phyloP scores from a whole-genome alignment of 352 stramenopile species.

The Thraustotheca clavata region DNA sequence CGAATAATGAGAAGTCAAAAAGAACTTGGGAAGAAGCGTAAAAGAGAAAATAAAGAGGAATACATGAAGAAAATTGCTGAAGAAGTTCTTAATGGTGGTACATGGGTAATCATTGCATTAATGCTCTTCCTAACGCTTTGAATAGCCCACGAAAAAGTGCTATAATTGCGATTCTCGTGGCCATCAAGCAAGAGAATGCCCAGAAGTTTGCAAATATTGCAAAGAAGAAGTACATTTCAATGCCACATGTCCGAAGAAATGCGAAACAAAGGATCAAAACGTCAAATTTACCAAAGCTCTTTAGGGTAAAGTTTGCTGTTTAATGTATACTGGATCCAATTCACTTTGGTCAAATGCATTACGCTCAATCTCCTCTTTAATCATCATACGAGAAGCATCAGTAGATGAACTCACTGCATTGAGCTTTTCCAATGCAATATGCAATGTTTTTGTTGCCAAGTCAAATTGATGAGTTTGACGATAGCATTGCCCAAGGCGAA shows the following conservation, averaged over 20 bases:
- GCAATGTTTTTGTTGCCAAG: background rate
- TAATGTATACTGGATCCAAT: slow-evolving; percentile 8
- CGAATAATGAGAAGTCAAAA: slow-evolving; percentile 68
- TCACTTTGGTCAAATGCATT: slow-evolving; percentile 8
- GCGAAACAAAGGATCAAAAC: slow-evolving; percentile 34
- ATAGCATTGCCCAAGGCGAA: slow-evolving; percentile 8
- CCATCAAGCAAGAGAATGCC: slow-evolving; percentile 69
- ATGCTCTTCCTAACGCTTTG: background rate
- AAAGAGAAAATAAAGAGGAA: slow-evolving; percentile 56
- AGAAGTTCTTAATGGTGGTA: slow-evolving; percentile 39
- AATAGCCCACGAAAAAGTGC: slow-evolving; percentile 49
- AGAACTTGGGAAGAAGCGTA: slow-evolving; percentile 59
- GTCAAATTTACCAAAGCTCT: slow-evolving; percentile 59
- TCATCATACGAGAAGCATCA: background rate
- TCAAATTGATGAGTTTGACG: slow-evolving; percentile 1
- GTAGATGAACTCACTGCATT: background rate
- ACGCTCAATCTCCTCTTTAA: background rate
- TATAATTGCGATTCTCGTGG: slow-evolving; percentile 81
- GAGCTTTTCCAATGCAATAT: background rate
- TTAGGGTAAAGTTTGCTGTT: slow-evolving; percentile 22
- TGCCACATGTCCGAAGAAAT: slow-evolving; percentile 60
- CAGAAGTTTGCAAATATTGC: slow-evolving; percentile 71
- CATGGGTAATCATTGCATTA: background rate
- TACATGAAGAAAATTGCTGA: slow-evolving; percentile 40
- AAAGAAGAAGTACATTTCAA: slow-evolving; percentile 67